A percentile compares a stretch with the other conserved stretches of the same genome.
Evolutionary conservation across 768 basidiomycete species (phyloP).

Genomic region (Suillus ampliporus): DNA sequence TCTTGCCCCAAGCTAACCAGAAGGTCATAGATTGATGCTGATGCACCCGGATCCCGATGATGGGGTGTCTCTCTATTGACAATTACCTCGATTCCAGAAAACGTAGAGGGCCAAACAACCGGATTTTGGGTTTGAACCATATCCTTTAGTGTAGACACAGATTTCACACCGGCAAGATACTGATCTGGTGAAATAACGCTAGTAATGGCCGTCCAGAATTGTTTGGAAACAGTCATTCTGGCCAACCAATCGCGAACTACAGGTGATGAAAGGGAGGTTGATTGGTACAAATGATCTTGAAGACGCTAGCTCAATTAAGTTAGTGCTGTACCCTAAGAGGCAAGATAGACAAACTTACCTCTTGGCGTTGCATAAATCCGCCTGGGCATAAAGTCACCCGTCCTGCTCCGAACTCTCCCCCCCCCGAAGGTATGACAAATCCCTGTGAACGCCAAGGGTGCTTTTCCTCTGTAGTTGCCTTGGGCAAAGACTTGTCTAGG

Average conservation of each 20-base stretch:
- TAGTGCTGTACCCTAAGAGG: not conserved
- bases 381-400: not conserved
- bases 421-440: not conserved
- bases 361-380: not conserved
- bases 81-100: conserved; percentile 11
- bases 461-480: not conserved
- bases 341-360: conserved; percentile 1
- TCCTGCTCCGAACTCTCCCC: not conserved
- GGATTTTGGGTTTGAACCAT: not conserved
- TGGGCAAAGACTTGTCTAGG: not conserved
- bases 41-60: not conserved
- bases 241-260: not conserved
- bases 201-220: not conserved
- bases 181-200: not conserved
- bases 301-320: not conserved
- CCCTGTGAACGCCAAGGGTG: not conserved
- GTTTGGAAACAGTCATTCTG: not conserved
- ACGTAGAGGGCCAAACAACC: conserved; percentile 7
- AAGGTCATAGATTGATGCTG: not conserved
- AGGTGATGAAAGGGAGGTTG: not conserved
- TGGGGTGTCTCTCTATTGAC: conserved; percentile 6
- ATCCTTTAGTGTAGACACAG: not conserved
- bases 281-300: not conserved
- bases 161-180: not conserved
- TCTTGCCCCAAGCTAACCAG: conserved; percentile 9